phyloP scores from a whole-genome alignment of 208 protist species.

The Leishmania tropica region DNA sequence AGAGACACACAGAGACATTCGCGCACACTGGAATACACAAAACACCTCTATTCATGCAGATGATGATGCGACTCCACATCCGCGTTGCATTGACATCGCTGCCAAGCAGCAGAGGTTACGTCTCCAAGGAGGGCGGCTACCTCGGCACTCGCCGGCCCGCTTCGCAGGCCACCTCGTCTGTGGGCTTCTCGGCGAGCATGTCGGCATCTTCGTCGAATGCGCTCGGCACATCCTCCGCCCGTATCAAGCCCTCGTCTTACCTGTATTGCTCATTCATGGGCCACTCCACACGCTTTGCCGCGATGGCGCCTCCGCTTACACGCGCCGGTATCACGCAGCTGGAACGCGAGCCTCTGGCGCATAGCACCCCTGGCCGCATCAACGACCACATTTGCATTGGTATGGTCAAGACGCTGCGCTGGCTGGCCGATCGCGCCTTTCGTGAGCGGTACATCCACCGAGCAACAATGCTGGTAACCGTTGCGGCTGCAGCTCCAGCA shows the following conservation, averaged over 20 bases:
- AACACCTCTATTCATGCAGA: background rate
- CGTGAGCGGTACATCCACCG: slow-evolving; percentile 77
- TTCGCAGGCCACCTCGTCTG: background rate
- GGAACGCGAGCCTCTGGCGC: slow-evolving; percentile 64
- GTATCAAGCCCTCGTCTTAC: slow-evolving; percentile 13
- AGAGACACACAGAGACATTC: background rate
- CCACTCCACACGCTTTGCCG: slow-evolving; percentile 58
- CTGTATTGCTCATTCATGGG: slow-evolving; percentile 73
- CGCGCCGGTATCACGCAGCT: slow-evolving; percentile 40
- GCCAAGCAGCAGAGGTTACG: background rate
- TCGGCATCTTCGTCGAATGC: background rate
- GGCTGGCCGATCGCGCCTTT: slow-evolving; percentile 70
- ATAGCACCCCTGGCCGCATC: slow-evolving; percentile 53
- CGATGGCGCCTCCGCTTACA: slow-evolving; percentile 19
- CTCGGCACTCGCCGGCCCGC: background rate
- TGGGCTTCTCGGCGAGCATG: background rate
- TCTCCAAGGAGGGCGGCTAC: background rate
- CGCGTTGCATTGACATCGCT: too few relatives aligned
- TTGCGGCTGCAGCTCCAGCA: slow-evolving; percentile 51
- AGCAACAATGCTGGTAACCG: slow-evolving; percentile 72
- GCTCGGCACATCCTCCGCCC: background rate
- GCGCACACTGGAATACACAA: background rate
- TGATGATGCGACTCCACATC: background rate
- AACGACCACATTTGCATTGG: slow-evolving; percentile 76
- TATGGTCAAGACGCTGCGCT: slow-evolving; percentile 71